Conservation (phyloP, 306 rosid genomes). For the Fragaria vesca region DNA sequence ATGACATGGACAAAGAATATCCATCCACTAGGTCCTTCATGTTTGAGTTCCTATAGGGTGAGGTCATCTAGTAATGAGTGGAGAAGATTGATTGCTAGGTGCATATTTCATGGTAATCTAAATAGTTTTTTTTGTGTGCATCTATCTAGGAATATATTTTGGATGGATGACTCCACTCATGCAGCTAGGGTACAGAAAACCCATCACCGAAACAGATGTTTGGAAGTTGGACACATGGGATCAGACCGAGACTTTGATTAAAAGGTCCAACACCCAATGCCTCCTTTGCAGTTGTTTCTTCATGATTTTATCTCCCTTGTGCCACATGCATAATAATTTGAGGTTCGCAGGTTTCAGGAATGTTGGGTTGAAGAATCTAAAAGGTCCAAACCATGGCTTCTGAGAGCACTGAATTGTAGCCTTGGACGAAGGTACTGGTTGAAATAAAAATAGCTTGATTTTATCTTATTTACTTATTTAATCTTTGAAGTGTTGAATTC, state of each 20-base stretch:
- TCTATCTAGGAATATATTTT: constrained; percentile 57
- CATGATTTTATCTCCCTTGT: constrained; percentile 13
- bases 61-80: neutral
- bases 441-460: neutral
- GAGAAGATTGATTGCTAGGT: neutral
- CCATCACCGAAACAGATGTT: constrained; percentile 73
- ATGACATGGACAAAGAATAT: neutral
- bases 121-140: constrained; percentile 16
- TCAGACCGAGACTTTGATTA: constrained; percentile 52
- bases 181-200: constrained; percentile 73
- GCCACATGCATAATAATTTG: constrained; percentile 15
- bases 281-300: constrained; percentile 16
- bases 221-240: constrained; percentile 94
- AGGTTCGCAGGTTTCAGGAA: constrained; percentile 54
- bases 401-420: constrained; percentile 75
- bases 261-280: constrained; percentile 32
- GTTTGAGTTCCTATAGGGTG: neutral
- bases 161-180: constrained; percentile 89
- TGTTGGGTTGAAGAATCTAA: constrained; percentile 69
- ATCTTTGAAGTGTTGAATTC: neutral
- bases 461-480: neutral
- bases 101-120: constrained; percentile 12
- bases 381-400: constrained; percentile 72
- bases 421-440: constrained; percentile 64
- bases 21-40: neutral